Evolutionary conservation across 1,284 basidiomycete species (phyloP), one percentile per base, ranked within the genome.

Genomic region (Ustilago loliicola): DNA sequence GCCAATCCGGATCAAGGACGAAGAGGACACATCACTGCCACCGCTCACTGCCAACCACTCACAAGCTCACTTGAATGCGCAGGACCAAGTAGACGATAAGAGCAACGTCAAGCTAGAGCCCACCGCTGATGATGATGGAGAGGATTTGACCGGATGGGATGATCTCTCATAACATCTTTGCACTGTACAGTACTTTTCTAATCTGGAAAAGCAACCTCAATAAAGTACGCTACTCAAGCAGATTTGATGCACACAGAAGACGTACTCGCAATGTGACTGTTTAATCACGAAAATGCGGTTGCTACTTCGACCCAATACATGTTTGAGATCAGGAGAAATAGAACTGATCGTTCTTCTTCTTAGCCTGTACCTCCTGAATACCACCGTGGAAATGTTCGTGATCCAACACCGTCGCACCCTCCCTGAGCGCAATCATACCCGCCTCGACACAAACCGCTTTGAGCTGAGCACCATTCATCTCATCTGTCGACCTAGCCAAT

Each of bases 401-500:
- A 54, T 85, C 80, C 29, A 86, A 66, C 53, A 82, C 78, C n/a
- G 91, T 91, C 19, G 95, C 94, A 52, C 96, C 96, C 87, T 98
- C 96, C 77, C 96, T 89, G 53, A 99, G 88, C 21, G 96, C 93
- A 84, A 98, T 96, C 97, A 99, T 99, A 73, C 97, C 96, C 29
- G 96, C 96, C 88, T 15, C 98, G 93, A 88, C 96, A 95, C 23
- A 98, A 92, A 36, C 84, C 19, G 84, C 85, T 62, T 86, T 86
- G 10, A 86, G 66, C 73, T 91, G 90, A 3, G 90, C 91, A 25
- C 90, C 92, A 84, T 93, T 93, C 89, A 93, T 92, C 86, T 93
- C 92, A 85, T 93, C 92, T 19, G 92, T 93, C 66, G 90, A 91
- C 71, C 92, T 88, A 13, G 92, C 92, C 52, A 93, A 87, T 84